A percentile compares a stretch with the other conserved stretches of the same genome.
Evolutionary conservation across 192 early-diverging fungal species (phyloP).

Genomic region (Entophlyctis helioformis): DNA sequence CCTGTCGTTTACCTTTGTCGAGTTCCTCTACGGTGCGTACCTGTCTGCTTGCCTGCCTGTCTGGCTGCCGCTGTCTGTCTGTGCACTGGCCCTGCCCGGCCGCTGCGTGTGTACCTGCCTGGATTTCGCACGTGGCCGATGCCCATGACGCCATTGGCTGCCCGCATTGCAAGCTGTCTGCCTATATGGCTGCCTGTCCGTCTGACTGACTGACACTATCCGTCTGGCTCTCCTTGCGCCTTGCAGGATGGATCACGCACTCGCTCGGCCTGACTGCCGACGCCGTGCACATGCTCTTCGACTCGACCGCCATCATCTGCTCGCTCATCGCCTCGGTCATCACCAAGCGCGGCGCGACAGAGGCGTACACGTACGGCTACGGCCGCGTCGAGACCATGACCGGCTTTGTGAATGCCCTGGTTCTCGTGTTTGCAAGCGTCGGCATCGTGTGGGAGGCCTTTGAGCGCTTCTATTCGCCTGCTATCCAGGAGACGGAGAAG

Average conservation of each 20-base stretch:
- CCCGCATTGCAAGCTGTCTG: no score
- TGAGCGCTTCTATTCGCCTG: conserved; percentile 72
- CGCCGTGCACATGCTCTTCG: conserved; percentile 98
- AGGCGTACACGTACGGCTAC: conserved; percentile 71
- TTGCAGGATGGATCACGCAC: no score
- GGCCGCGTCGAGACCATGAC: conserved; percentile 84
- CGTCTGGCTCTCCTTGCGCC: no score
- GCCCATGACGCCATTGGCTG: no score
- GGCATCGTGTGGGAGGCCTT: conserved; percentile 88
- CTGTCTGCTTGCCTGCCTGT: no score
- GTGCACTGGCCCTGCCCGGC: no score
- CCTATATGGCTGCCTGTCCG: no score
- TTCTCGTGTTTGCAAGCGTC: conserved; percentile 75
- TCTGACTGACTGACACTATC: no score
- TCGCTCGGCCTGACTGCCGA: conserved; percentile 83
- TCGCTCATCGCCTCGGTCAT: conserved; percentile 80
- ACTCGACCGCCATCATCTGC: conserved; percentile 81
- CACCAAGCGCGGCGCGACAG: conserved; percentile 81
- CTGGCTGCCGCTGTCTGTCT: no score
- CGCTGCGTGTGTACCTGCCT: no score
- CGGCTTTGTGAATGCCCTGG: conserved; percentile 88
- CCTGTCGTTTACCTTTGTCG: conserved; percentile 84
- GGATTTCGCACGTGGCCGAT: no score
- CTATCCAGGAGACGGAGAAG: conserved; percentile 67
- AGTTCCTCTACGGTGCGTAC: conserved; percentile 36